These are phyloP conservation scores for Dryas integrifolia DNA, from an alignment of 331 rosid species.

Conservation along the genomic window DNA sequence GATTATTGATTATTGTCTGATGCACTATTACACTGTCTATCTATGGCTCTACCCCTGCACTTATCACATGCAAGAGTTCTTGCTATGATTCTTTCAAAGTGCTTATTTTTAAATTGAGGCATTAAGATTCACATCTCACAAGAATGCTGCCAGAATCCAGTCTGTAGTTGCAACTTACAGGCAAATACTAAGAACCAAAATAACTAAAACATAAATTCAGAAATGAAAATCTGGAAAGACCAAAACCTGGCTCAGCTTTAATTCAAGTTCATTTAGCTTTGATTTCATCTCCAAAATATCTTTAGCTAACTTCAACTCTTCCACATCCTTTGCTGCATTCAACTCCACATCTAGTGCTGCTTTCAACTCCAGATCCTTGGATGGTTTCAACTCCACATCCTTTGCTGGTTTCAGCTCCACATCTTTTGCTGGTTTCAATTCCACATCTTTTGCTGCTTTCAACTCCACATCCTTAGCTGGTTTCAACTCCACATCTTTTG, in stretches of 20 bases:
- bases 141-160: neutral
- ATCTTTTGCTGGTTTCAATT: neutral
- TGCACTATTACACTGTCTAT: too few species aligned
- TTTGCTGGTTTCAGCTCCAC: constrained; percentile 21
- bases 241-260: constrained; percentile 73
- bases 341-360: constrained; percentile 11
- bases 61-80: too few species aligned
- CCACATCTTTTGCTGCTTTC: constrained; percentile 7
- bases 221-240: constrained; percentile 26
- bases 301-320: constrained; percentile 35
- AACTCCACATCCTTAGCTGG: constrained; percentile 22
- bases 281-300: constrained; percentile 72
- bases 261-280: constrained; percentile 63
- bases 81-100: too few species aligned
- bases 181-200: constrained; percentile 18
- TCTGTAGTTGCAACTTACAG: constrained; percentile 22
- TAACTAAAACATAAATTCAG: constrained; percentile 17
- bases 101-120: too few species aligned
- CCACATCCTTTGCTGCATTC: constrained; percentile 11
- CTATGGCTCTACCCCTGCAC: too few species aligned
- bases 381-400: constrained; percentile 16
- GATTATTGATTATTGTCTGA: too few species aligned
- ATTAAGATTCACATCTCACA: too few species aligned
- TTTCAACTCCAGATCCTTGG: neutral
- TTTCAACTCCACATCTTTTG: constrained; percentile 8